A percentile compares a stretch with the other conserved stretches of the same genome.
These are phyloP conservation scores for Rhododendron molle DNA, from an alignment of 148 eudicot species.

Conservation along the genomic window DNA sequence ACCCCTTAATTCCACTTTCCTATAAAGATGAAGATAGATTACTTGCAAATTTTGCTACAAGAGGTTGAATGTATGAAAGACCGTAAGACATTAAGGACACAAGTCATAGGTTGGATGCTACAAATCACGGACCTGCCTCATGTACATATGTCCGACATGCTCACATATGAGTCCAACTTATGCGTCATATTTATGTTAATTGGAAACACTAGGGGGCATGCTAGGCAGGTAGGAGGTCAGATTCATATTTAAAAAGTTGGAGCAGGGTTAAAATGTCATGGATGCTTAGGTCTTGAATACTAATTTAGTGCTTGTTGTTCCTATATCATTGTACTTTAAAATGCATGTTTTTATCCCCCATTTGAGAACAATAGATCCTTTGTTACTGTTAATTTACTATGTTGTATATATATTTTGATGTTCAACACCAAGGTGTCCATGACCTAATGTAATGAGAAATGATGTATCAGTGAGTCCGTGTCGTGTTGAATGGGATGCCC, in stretches of 20 bases:
- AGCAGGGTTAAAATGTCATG: background rate
- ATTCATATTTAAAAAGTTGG: background rate
- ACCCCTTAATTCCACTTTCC: conserved; percentile 48
- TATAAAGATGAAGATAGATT: conserved; percentile 21
- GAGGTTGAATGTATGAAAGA: background rate
- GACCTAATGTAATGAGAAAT: background rate
- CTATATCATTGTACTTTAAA: background rate
- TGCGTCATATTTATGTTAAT: background rate
- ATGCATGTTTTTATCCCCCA: background rate
- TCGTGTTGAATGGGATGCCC: background rate
- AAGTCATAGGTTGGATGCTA: background rate
- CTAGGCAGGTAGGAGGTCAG: background rate
- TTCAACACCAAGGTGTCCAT: background rate
- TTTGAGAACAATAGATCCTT: background rate
- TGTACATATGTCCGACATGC: background rate
- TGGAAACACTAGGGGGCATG: background rate
- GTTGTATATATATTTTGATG: background rate
- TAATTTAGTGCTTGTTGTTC: background rate
- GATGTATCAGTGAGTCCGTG: background rate
- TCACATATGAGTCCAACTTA: background rate
- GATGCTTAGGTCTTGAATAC: background rate
- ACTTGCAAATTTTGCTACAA: background rate
- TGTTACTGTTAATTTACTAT: background rate
- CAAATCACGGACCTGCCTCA: background rate
- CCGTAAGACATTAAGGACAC: background rate